These are phyloP conservation scores for Trichoderma gracile DNA, from an alignment of 2,329 filamentous ascomycete genomes.

Conservation along the genomic window DNA sequence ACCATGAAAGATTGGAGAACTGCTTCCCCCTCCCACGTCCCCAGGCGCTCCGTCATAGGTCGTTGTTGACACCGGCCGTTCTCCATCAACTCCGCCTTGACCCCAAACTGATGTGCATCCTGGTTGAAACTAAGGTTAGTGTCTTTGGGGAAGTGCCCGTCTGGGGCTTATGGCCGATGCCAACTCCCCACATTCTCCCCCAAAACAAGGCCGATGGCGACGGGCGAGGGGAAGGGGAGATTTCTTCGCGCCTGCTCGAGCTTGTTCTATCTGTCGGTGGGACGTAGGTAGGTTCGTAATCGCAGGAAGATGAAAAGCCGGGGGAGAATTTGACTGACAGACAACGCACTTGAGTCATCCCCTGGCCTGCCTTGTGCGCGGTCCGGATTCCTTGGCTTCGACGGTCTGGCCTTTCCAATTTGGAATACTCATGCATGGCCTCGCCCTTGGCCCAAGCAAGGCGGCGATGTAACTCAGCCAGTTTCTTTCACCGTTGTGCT, in stretches of 20 bases:
- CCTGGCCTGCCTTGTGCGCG: background rate
- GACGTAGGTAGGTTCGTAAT: background rate
- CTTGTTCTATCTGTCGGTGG: background rate
- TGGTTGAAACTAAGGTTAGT: conserved; percentile 12
- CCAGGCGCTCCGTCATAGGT: conserved; percentile 13
- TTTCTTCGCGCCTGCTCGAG: background rate
- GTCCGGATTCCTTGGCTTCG: background rate
- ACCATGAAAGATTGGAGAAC: background rate
- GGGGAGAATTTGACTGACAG: background rate
- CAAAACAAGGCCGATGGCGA: background rate
- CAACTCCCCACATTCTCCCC: conserved; percentile 2
- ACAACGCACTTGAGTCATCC: background rate
- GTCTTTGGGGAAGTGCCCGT: background rate
- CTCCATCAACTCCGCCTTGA: conserved; percentile 20
- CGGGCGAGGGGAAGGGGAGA: conserved; percentile 9
- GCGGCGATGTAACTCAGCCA: conserved; percentile 10
- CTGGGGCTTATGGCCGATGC: conserved; percentile 15
- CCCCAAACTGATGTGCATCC: conserved; percentile 22
- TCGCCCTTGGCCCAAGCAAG: background rate
- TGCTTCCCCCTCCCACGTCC: background rate
- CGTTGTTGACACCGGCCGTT: conserved; percentile 7
- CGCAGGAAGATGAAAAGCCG: background rate
- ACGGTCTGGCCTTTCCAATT: too few relatives aligned
- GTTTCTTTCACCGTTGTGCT: background rate
- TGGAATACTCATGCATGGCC: background rate